A percentile compares a stretch with the other conserved stretches of the same genome.
phyloP scores from a whole-genome alignment of 2,329 filamentous ascomycete genomes.

The Diaporthe humulicola region DNA sequence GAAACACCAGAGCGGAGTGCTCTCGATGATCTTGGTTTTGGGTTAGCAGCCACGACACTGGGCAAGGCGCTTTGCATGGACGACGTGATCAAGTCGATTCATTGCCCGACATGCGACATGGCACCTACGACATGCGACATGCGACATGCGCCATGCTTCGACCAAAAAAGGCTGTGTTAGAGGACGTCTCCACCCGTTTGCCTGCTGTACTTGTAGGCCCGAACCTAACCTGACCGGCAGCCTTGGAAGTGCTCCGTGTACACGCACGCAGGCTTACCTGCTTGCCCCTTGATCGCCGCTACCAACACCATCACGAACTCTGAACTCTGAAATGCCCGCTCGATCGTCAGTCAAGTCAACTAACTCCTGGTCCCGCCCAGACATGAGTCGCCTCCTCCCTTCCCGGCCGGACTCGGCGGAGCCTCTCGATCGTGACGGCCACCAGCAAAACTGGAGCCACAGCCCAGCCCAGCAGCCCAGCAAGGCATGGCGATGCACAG shows the following conservation, averaged over 20 bases:
- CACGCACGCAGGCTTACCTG: conserved; percentile 5
- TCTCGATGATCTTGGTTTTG: conserved; percentile 29
- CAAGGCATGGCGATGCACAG: conserved; percentile 8
- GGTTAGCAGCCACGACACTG: conserved; percentile 29
- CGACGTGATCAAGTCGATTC: conserved; percentile 29
- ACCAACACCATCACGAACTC: conserved; percentile 1
- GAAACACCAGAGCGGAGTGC: conserved; percentile 20
- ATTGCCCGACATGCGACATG: conserved; percentile 30
- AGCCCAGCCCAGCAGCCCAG: too few relatives aligned
- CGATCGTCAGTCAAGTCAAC: conserved; percentile 25
- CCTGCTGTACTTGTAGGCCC: conserved; percentile 9
- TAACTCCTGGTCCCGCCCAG: conserved; percentile 25
- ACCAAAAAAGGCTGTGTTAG: conserved; percentile 31
- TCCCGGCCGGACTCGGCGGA: conserved; percentile 14
- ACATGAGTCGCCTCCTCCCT: conserved; percentile 17
- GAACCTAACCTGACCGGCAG: conserved; percentile 20
- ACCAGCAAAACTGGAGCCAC: conserved; percentile 18
- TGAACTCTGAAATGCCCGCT: conserved; percentile 12
- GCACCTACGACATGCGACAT: conserved; percentile 2
- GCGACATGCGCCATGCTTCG: conserved; percentile 29
- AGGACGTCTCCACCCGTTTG: conserved; percentile 23
- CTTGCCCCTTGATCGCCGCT: conserved; percentile 12
- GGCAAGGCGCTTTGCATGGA: conserved; percentile 23
- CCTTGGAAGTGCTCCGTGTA: conserved; percentile 3
- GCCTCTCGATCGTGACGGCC: conserved; percentile 17